Evolutionary conservation across 2,329 filamentous ascomycete genomes (phyloP), one percentile per base, ranked within the genome.

Genomic region (Penicillium sp.): DNA sequence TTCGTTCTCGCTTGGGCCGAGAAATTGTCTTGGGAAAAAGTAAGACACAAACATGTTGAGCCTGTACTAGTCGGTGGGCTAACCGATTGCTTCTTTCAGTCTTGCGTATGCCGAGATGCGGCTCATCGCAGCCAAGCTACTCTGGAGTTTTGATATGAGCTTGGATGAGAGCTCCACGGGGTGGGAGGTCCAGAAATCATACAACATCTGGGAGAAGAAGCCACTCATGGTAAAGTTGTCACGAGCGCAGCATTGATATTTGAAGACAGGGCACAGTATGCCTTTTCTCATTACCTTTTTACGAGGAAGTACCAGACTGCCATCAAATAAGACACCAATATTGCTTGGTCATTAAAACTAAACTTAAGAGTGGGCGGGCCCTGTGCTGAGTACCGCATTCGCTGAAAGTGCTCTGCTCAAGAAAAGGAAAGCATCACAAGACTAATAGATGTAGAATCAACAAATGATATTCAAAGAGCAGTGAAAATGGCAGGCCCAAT

Each of bases 51-150:
- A 2, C 14, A 24, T 18, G 2, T 36, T 44, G 2, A 6, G 4
- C 3, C 7, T 7, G 9, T 46, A n/a, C 9, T 2, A 11, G 16
- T 11, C 7, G 6, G 10, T n/a, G 24, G 5, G 43, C 49, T 52
- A 19, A 51, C 24, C 10, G 1, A 37, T 59, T 33, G 40, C 43
- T 14, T 36, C 11, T 10, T 56, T 18, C 19, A 70, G 68, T 50
- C 58, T 70, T 59, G 73, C 74, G 2, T 78, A 78, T 62, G 70
- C 62, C 3, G 70, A 73, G 56, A 67, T 74, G 63, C 62, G 67
- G 5, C 41, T 71, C 7, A 70, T 73, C 46, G 53, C 66, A 13
- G 55, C 64, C 7, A 65, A 62, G 22, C 19, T 62, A 7, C 40
- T 66, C 6, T 66, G 63, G 58, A 60, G 51, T 35, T 62, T 66